These are phyloP conservation scores for Talaromyces sp. DNA, from an alignment of 2,329 filamentous ascomycete genomes.

Conservation along the genomic window DNA sequence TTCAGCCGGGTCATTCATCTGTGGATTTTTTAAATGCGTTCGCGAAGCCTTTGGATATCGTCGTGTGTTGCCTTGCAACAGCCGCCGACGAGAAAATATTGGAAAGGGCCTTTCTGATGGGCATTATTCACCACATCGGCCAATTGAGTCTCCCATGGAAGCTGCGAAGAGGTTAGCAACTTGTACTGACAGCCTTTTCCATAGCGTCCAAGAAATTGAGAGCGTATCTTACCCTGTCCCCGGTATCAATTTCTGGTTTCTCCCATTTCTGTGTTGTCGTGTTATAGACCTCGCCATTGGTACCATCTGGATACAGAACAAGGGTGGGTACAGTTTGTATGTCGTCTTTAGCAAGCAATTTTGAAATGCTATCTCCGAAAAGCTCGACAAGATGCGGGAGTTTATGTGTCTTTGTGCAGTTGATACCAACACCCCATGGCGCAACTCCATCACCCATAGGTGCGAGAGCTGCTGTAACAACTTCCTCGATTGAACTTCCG, in stretches of 20 bases:
- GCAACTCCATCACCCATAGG: slow-evolving; percentile 22
- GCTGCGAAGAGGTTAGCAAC: background rate
- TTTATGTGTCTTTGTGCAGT: slow-evolving; percentile 54
- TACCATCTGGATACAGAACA: slow-evolving; percentile 67
- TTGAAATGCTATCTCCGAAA: slow-evolving; percentile 36
- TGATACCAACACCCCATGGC: slow-evolving; percentile 65
- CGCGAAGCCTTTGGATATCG: background rate
- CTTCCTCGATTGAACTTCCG: slow-evolving; percentile 48
- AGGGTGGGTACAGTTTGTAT: slow-evolving; percentile 32
- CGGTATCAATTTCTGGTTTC: background rate
- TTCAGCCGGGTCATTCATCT: background rate
- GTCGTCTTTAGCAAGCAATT: slow-evolving; percentile 36
- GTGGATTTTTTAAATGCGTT: background rate
- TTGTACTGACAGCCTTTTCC: background rate
- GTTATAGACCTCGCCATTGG: slow-evolving; percentile 66
- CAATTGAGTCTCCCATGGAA: background rate
- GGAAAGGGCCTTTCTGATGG: background rate
- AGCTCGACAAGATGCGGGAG: slow-evolving; percentile 26
- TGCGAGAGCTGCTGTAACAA: slow-evolving; percentile 40
- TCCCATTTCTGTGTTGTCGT: slow-evolving; percentile 61
- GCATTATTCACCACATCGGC: background rate
- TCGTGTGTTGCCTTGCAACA: background rate
- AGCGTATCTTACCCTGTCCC: background rate
- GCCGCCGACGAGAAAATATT: background rate
- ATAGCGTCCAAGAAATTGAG: background rate